Conservation (phyloP, 1,284 basidiomycete genomes). For the Leccinum subrobustum region DNA sequence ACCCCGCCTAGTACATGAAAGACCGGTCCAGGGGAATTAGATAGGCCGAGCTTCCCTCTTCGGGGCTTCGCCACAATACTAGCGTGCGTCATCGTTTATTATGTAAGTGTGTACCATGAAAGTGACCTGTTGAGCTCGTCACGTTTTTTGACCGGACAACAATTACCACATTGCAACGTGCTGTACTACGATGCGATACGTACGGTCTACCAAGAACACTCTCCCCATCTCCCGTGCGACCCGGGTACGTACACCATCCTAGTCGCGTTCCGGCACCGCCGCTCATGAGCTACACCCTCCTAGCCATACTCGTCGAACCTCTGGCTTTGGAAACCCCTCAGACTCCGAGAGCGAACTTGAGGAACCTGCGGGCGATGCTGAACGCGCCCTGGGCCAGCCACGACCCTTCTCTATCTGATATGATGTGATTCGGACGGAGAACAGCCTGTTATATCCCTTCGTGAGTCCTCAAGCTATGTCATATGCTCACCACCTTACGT, state of each 20-base stretch:
- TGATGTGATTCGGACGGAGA: slow-evolving; percentile 45
- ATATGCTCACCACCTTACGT: not conserved
- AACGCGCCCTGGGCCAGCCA: slow-evolving; percentile 22
- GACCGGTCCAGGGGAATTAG: no score
- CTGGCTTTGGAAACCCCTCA: slow-evolving; percentile 55
- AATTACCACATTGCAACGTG: not conserved
- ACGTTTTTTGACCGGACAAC: no score
- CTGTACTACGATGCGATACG: slow-evolving; percentile 42
- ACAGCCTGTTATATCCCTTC: slow-evolving; percentile 28
- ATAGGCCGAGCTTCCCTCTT: no score
- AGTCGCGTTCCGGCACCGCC: not conserved
- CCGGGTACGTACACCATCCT: slow-evolving; percentile 33
- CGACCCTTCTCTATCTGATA: slow-evolving; percentile 26
- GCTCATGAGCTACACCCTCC: not conserved
- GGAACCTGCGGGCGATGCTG: slow-evolving; percentile 22
- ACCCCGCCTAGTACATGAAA: no score
- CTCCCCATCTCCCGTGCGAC: slow-evolving; percentile 58
- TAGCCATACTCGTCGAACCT: slow-evolving; percentile 27
- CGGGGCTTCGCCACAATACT: no score
- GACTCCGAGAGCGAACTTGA: slow-evolving; percentile 42
- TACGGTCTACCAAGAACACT: slow-evolving; percentile 60
- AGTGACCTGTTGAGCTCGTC: no score
- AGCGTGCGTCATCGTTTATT: no score
- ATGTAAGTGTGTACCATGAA: no score
- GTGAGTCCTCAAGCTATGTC: slow-evolving; percentile 29